Conservation (phyloP, 805 yeast genomes). For the Candida koratica region DNA sequence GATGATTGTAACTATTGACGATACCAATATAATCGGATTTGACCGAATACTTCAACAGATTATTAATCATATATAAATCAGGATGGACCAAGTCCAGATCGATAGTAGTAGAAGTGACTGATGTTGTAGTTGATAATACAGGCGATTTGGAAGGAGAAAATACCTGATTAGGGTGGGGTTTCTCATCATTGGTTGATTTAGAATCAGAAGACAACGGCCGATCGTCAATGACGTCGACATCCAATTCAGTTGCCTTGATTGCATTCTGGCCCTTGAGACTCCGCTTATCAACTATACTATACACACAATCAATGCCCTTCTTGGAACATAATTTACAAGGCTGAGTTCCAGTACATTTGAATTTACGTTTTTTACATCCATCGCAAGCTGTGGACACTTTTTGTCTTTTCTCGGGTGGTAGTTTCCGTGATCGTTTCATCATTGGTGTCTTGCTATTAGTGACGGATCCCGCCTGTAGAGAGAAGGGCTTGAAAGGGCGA, state of each 20-base stretch:
- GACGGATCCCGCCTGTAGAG: too few relatives aligned
- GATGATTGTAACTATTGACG: constrained; percentile 4
- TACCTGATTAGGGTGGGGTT: neutral
- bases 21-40: neutral
- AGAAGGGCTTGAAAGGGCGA: too few relatives aligned
- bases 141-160: constrained; percentile 7
- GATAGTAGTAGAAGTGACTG: neutral
- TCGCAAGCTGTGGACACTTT: constrained; percentile 28
- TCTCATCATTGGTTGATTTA: neutral
- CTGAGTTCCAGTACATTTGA: constrained; percentile 21
- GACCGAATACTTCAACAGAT: constrained; percentile 1
- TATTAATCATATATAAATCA: neutral
- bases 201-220: neutral
- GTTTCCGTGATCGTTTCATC: constrained; percentile 14
- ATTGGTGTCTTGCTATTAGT: neutral
- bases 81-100: constrained; percentile 1
- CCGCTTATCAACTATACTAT: constrained; percentile 21
- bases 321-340: constrained; percentile 20
- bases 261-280: constrained; percentile 19
- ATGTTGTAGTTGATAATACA: constrained; percentile 2
- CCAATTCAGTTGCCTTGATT: neutral
- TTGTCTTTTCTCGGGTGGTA: constrained; percentile 22
- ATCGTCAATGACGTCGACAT: neutral
- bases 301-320: constrained; percentile 20
- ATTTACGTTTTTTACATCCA: constrained; percentile 20